Evolutionary conservation across 345 rosid genomes (phyloP).

Genomic region (Physaria fendleri): DNA sequence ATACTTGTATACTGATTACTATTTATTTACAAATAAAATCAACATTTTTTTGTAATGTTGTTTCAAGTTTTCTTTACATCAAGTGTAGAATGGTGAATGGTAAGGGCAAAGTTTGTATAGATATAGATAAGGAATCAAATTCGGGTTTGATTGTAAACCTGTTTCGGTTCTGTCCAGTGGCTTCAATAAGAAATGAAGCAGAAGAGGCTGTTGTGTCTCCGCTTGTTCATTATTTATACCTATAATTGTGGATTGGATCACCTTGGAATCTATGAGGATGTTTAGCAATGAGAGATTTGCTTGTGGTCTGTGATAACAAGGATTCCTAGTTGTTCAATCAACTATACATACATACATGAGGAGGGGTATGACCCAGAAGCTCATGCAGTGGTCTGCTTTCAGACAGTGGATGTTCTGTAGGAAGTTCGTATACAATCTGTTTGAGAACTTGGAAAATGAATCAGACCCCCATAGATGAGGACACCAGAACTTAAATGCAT

Average conservation of each 20-base stretch:
- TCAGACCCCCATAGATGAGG: not conserved
- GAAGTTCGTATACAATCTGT: constrained; percentile 88
- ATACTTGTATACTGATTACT: too few relatives aligned
- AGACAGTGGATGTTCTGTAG: constrained; percentile 87
- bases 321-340: not conserved
- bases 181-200: not conserved
- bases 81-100: constrained; percentile 11
- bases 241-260: not conserved
- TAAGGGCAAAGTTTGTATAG: not conserved
- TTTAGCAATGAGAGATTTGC: not conserved
- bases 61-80: constrained; percentile 21
- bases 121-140: not conserved
- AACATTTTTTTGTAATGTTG: not conserved
- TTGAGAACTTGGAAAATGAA: constrained; percentile 56
- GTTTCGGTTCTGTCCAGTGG: not conserved
- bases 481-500: not conserved
- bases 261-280: not conserved
- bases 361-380: constrained; percentile 89
- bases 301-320: not conserved
- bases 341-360: constrained; percentile 47
- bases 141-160: not conserved
- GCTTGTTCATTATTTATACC: not conserved
- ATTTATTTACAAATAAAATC: constrained; percentile 16
- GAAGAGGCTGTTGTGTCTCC: not conserved
- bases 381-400: constrained; percentile 82